Base-by-base conservation (phyloP, 1,284 basidiomycete species). In the Rhizoctonia solani region DNA sequence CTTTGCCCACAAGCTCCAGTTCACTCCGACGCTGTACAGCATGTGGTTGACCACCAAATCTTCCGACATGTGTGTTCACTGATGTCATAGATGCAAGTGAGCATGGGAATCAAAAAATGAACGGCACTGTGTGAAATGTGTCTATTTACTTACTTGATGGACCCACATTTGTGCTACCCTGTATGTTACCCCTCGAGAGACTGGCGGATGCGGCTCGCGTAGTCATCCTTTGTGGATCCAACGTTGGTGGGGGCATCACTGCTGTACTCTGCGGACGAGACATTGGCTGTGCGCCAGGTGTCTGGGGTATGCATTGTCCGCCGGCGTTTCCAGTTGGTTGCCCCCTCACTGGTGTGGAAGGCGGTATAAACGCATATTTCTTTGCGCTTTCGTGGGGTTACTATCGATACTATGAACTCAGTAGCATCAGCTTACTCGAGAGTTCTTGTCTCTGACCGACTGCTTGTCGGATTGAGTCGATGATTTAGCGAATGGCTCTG, bases 211-310 rank as follows among this genome's bases (percentile, higher is more conserved):
- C 58, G 14, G 32, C 21, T 34, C 14, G 46, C 27, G 32, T 47
- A 39, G 34, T 13, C 25, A 47, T 34, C n/a, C 25, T 41, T 52
- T 34, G 58, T 4, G 14, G 2, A 29, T 52, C 16, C 23, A 52
- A 9, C 46, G 34, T 11, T 34, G 56, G 58, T 6, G 58, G 58
- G 11, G 58, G 58, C 58, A 63, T 63, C 47, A 41, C 29, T 16
- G 21, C 47, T 32, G 58, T 19, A 25, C 58, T 41, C 13, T 32
- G 47, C 8, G 32, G 9, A 14, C 44, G 19, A 23, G 19, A 16
- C 16, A 13, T 32, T 19, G 14, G 54, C 9, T 27, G 46, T 30
- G 27, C 4, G 13, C 4, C 37, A 16, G 37, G 34, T 27, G 16
- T 16, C 19, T 9, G 19, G 29, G 27, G 42, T 27, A 21, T 6